These are phyloP conservation scores for Phanerodontia chrysosporium DNA, from an alignment of 768 basidiomycete species.

Conservation along the genomic window DNA sequence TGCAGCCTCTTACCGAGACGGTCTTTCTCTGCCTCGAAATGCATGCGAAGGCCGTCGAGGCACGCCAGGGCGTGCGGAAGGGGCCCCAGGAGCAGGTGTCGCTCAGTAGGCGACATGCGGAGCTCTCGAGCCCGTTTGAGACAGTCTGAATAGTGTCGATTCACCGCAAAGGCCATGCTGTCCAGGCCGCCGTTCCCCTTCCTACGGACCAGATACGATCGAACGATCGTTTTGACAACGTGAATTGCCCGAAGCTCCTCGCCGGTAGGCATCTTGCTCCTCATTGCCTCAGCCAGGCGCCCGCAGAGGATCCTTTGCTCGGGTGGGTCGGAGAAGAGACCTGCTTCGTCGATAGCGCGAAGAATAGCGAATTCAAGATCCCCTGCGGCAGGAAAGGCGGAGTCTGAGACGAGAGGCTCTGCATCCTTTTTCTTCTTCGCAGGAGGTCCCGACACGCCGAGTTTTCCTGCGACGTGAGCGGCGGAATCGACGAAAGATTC, in stretches of 20 bases:
- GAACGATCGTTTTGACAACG: background rate
- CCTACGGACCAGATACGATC: background rate
- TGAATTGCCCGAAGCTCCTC: background rate
- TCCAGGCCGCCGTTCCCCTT: background rate
- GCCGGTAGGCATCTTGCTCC: background rate
- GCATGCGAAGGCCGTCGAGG: constrained; percentile 30
- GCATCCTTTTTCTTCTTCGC: too few species aligned
- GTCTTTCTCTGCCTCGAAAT: constrained; percentile 25
- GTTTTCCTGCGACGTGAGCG: too few species aligned
- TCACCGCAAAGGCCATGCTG: background rate
- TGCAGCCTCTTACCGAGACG: constrained; percentile 25
- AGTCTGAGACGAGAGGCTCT: too few species aligned
- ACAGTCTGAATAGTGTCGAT: background rate
- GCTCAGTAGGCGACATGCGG: background rate
- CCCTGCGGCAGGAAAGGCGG: too few species aligned
- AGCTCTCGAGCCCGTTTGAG: background rate
- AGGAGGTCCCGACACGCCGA: too few species aligned
- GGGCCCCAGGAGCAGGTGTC: constrained; percentile 27
- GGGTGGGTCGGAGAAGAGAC: background rate
- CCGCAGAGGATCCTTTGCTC: background rate
- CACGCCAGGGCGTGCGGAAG: constrained; percentile 39
- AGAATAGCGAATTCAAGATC: background rate
- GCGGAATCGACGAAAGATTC: too few species aligned
- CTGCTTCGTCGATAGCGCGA: background rate
- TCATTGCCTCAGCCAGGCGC: background rate